Base-by-base conservation (phyloP, 1,284 basidiomycete species). In the Pisolithus thermaeus region DNA sequence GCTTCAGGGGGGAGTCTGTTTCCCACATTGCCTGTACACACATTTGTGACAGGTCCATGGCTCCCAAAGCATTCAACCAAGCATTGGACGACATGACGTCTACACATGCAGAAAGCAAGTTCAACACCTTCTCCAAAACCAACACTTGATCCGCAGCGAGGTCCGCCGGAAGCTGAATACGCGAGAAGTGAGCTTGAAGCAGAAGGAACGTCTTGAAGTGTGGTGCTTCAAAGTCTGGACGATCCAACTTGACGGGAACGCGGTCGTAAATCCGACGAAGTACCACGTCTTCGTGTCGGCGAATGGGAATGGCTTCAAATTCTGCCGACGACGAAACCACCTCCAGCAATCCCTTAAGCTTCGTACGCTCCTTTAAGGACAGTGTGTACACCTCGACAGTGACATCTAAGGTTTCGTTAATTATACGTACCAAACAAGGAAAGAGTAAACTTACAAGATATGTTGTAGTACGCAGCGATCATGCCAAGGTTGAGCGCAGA, bases 11-110 rank as follows among this genome's bases (percentile, higher is more conserved):
- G 43, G 89, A 92, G 68, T 97, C 97, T 30, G 87, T 88, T 64
- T 99, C 95, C 96, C 96, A 98, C 67, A 96, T 87, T 0, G 91
- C 95, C 70, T 99, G 97, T 2, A 98, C 93, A 68, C 92, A 94
- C 96, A 99, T 99, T 72, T 99, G 97, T n/a, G 89, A 91, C 53
- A 99, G 69, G 72, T 99, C 97, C 97, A 99, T 99, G 0, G 95
- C 96, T 46, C 95, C 90, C 14, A 98, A 74, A 1, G 95, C 96
- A 63, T 87, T 96, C 61, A 99, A 70, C 86, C 87, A 96, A 3
- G 91, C 93, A 64, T 97, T 97, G 46, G 89, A 93, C 4, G 90
- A 94, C 92, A 99, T 94, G 54, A 99, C 96, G 67, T 98, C 96
- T 35, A 98, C 95, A 64, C 92, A 95, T 2, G 96, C 94, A 11